A percentile compares a stretch with the other conserved stretches of the same genome.
Conservation (phyloP, 75 land plant genomes). For the Picea sitchensis region DNA sequence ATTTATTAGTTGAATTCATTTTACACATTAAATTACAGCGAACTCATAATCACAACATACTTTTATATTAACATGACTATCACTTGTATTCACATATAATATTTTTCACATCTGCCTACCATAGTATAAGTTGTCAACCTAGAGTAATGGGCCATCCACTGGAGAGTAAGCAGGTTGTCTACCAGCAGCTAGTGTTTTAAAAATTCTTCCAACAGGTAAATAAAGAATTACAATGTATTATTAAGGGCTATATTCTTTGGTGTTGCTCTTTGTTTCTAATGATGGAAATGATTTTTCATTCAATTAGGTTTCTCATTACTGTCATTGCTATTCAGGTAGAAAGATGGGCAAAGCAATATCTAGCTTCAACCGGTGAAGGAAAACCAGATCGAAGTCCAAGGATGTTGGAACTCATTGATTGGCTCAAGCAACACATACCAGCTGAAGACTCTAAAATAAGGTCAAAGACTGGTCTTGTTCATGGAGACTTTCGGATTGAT, state of each 20-base stretch:
- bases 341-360: conserved; percentile 88
- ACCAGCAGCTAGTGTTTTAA: no score
- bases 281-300: neutral
- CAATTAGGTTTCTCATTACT: neutral
- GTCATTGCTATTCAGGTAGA: conserved; percentile 48
- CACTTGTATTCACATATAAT: no score
- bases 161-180: neutral
- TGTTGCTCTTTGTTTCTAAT: neutral
- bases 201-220: neutral
- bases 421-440: conserved; percentile 77
- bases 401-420: conserved; percentile 66
- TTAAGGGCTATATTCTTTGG: neutral
- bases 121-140: no score
- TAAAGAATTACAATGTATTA: neutral
- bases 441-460: conserved; percentile 60
- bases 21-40: no score
- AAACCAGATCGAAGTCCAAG: conserved; percentile 76
- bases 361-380: conserved; percentile 85
- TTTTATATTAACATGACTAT: no score
- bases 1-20: no score
- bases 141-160: no score
- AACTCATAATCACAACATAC: no score
- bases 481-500: conserved; percentile 96
- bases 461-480: conserved; percentile 75
- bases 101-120: no score